Evolutionary conservation across 2,329 filamentous ascomycete genomes (phyloP).

Genomic region (Penicillium brasilianum): DNA sequence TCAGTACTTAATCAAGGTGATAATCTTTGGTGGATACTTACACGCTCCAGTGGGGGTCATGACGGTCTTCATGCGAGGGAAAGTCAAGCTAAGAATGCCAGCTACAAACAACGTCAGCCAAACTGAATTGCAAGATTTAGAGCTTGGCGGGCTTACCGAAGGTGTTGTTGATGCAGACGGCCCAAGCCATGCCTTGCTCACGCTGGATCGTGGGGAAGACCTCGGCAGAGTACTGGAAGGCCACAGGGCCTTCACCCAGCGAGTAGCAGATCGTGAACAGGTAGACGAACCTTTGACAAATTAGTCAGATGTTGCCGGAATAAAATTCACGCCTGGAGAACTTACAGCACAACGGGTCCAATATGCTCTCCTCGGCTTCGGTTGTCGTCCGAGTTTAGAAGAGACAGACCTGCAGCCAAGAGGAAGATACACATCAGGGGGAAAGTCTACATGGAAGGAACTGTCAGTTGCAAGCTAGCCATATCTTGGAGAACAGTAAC

Average conservation of each 20-base stretch:
- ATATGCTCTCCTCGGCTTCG: constrained; percentile 42
- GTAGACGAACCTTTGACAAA: constrained; percentile 63
- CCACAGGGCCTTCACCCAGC: constrained; percentile 62
- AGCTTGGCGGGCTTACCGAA: constrained; percentile 32
- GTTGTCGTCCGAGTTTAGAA: constrained; percentile 50
- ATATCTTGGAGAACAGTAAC: background rate
- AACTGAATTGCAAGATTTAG: background rate
- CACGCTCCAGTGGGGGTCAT: constrained; percentile 61
- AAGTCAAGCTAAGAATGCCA: constrained; percentile 53
- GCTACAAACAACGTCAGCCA: constrained; percentile 29
- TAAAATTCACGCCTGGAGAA: background rate
- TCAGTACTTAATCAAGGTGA: too few relatives aligned
- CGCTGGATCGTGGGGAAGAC: constrained; percentile 60
- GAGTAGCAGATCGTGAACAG: constrained; percentile 68
- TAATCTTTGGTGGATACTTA: constrained; percentile 46
- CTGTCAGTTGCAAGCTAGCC: background rate
- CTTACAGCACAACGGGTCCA: constrained; percentile 32
- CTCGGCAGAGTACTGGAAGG: constrained; percentile 58
- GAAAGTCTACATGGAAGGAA: constrained; percentile 62
- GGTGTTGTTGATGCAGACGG: constrained; percentile 37
- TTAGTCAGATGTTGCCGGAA: constrained; percentile 35
- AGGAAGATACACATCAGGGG: constrained; percentile 69
- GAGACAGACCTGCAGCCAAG: constrained; percentile 62
- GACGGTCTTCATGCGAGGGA: constrained; percentile 51
- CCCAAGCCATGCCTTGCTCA: constrained; percentile 40